These are phyloP conservation scores for Rostrohypoxylon terebratum DNA, from an alignment of 495 filamentous ascomycete genomes.

Conservation along the genomic window DNA sequence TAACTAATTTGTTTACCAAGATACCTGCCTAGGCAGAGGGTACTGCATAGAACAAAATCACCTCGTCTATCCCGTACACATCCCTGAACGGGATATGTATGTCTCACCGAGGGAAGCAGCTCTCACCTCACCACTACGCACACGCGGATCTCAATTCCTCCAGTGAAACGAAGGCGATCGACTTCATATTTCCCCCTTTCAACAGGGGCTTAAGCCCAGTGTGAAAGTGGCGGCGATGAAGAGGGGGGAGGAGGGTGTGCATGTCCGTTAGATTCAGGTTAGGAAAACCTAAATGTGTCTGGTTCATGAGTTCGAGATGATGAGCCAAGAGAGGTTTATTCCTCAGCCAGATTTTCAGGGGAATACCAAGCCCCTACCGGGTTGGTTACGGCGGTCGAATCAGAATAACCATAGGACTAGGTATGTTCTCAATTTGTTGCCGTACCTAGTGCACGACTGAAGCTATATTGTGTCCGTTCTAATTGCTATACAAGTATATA, in stretches of 20 bases:
- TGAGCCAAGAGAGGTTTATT: conserved; percentile 1
- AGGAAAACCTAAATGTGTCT: conserved; percentile 25
- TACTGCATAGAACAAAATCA: not conserved
- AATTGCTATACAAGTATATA: not conserved
- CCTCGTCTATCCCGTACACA: not conserved
- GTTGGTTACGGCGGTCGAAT: not conserved
- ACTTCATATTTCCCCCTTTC: not conserved
- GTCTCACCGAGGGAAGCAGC: not conserved
- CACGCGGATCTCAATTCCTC: not conserved
- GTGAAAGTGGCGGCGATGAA: conserved; percentile 1
- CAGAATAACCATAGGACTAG: not conserved
- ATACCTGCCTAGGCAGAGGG: not conserved
- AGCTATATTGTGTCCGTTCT: not conserved
- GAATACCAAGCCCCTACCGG: not conserved
- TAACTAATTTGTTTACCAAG: not conserved
- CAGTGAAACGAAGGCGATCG: conserved; percentile 1
- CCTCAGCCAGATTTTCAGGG: conserved; percentile 4
- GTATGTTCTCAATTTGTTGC: not conserved
- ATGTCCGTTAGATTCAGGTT: not conserved
- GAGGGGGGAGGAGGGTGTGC: not conserved
- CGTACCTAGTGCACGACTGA: not conserved
- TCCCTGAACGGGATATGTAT: conserved; percentile 4
- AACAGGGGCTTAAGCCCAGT: not conserved
- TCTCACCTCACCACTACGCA: not conserved
- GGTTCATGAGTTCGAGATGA: not conserved